phyloP scores from a whole-genome alignment of 2,329 filamentous ascomycete genomes.

The Trichoderma afroharzianum region DNA sequence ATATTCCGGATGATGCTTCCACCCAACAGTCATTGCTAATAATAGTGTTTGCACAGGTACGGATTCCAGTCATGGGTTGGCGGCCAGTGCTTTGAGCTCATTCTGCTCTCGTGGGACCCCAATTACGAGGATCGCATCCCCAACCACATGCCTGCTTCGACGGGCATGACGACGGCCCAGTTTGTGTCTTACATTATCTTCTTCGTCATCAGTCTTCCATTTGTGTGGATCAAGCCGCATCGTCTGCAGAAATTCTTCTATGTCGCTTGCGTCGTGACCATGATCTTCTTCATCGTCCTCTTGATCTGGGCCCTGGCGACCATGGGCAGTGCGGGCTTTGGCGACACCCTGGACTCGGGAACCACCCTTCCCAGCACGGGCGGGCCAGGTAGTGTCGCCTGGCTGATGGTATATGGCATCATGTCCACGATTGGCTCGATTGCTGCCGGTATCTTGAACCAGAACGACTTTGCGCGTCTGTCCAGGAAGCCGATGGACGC shows the following conservation, averaged over 20 bases:
- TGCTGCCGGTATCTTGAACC: slow-evolving; percentile 37
- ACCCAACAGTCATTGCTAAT: background rate
- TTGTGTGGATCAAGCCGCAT: slow-evolving; percentile 44
- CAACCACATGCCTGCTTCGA: slow-evolving; percentile 38
- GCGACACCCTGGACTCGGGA: slow-evolving; percentile 29
- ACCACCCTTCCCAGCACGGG: slow-evolving; percentile 26
- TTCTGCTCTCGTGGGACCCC: slow-evolving; percentile 44
- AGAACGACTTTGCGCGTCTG: slow-evolving; percentile 38
- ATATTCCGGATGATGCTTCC: background rate
- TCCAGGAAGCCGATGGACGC: slow-evolving; percentile 32
- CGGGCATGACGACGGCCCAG: slow-evolving; percentile 42
- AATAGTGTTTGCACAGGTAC: slow-evolving; percentile 29
- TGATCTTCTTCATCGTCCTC: slow-evolving; percentile 40
- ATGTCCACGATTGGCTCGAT: slow-evolving; percentile 38
- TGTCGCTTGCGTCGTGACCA: slow-evolving; percentile 36
- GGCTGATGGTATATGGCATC: slow-evolving; percentile 37
- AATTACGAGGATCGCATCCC: slow-evolving; percentile 40
- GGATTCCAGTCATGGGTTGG: slow-evolving; percentile 46
- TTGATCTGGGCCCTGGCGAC: slow-evolving; percentile 44
- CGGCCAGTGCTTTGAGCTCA: slow-evolving; percentile 44
- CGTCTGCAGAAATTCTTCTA: slow-evolving; percentile 42
- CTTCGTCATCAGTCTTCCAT: slow-evolving; percentile 39
- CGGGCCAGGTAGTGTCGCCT: slow-evolving; percentile 31
- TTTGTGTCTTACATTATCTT: slow-evolving; percentile 45
- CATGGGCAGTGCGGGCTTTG: slow-evolving; percentile 40